phyloP scores from a whole-genome alignment of 768 basidiomycete species.

The Rhodotorula toruloides region DNA sequence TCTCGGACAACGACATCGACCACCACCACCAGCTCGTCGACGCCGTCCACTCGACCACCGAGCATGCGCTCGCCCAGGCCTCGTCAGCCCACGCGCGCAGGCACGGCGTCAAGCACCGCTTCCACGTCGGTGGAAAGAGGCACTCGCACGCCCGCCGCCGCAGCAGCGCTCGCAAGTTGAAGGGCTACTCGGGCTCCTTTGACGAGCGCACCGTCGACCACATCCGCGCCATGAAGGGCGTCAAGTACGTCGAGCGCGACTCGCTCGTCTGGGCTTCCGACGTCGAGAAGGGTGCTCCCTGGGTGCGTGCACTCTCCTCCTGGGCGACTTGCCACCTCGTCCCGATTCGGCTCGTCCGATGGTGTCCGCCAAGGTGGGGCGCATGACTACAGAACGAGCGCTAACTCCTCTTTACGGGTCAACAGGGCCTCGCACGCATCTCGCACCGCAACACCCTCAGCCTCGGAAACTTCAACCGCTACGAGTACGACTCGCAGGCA shows the following conservation, averaged over 20 bases:
- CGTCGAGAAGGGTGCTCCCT: slow-evolving; percentile 61
- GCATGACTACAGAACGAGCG: no score
- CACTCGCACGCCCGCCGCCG: slow-evolving; percentile 2
- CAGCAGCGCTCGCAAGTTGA: slow-evolving; percentile 23
- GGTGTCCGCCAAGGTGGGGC: no score
- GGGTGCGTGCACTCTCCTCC: slow-evolving; percentile 57
- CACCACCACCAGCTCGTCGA: slow-evolving; percentile 68
- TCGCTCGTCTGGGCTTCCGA: slow-evolving; percentile 79
- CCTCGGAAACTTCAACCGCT: slow-evolving; percentile 75
- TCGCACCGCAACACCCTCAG: slow-evolving; percentile 73
- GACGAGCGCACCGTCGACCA: slow-evolving; percentile 59
- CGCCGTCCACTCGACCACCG: slow-evolving; percentile 63
- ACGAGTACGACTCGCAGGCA: slow-evolving; percentile 64
- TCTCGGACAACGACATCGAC: slow-evolving; percentile 52
- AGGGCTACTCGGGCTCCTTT: slow-evolving; percentile 43
- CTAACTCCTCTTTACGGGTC: slow-evolving; percentile 22
- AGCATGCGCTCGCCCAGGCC: slow-evolving; percentile 10
- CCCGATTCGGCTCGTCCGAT: no score
- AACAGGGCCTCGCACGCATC: slow-evolving; percentile 87
- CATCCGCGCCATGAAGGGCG: slow-evolving; percentile 78
- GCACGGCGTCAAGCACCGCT: slow-evolving; percentile 47
- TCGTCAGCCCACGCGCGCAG: slow-evolving; percentile 36
- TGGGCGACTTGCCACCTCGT: no score
- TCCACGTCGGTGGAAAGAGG: slow-evolving; percentile 36
- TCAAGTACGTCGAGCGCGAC: slow-evolving; percentile 87